A percentile compares a stretch with the other conserved stretches of the same genome.
Evolutionary conservation across 352 stramenopile genomes (phyloP).

Genomic region (Elongisporangium undulatum): DNA sequence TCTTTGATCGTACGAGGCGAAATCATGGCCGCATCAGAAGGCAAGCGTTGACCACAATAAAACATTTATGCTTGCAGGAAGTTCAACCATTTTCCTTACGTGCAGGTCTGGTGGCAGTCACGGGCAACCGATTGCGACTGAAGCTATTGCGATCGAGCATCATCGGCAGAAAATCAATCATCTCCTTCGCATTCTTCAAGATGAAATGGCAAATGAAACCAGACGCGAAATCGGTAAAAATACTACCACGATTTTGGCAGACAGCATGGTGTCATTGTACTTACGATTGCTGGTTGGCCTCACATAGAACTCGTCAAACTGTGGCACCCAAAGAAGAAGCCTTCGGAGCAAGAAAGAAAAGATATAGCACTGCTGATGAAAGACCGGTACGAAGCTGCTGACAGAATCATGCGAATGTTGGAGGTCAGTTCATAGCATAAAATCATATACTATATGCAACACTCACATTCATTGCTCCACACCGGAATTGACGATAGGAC

Average conservation of each 20-base stretch:
- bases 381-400: slow-evolving; percentile 57
- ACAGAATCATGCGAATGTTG: slow-evolving; percentile 76
- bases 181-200: slow-evolving; percentile 48
- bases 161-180: slow-evolving; percentile 57
- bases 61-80: neutral
- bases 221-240: slow-evolving; percentile 27
- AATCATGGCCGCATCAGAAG: slow-evolving; percentile 2
- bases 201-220: slow-evolving; percentile 55
- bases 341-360: slow-evolving; percentile 30
- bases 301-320: slow-evolving; percentile 14
- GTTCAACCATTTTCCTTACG: neutral
- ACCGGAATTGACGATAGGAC: slow-evolving; percentile 16
- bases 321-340: slow-evolving; percentile 11
- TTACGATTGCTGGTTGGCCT: slow-evolving; percentile 2
- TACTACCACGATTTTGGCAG: neutral
- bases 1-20: slow-evolving; percentile 34
- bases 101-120: no score
- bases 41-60: slow-evolving; percentile 5
- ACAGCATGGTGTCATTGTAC: neutral
- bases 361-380: slow-evolving; percentile 36
- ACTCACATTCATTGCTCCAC: neutral
- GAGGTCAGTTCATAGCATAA: slow-evolving; percentile 26
- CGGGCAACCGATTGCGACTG: neutral
- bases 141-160: slow-evolving; percentile 30
- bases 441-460: neutral